Evolutionary conservation across 306 rosid genomes (phyloP), one percentile per base, ranked within the genome.

Genomic region (Cicer cuneatum): DNA sequence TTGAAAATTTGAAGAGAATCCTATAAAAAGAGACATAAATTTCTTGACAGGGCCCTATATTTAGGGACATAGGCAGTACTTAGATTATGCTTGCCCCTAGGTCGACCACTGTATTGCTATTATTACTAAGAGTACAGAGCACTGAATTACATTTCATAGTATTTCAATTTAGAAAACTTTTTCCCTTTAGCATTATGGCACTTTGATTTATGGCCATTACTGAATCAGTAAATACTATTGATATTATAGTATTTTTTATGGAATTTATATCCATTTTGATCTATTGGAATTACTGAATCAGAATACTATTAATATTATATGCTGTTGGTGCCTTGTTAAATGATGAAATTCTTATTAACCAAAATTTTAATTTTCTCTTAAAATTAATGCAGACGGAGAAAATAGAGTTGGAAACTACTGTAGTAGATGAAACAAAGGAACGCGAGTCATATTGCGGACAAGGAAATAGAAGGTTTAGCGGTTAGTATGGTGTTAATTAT

Each of bases 351-450:
- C 73, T 71, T 62, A 10, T 65, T 38, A 33, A 63, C 63, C 11
- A 40, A 75, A 29, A 66, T 45, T 78, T 85, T 45, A 57, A 56
- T 53, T 78, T 35, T 77, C 66, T 74, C 29, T 67, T 43, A 5
- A 47, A 66, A 38, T 10, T 65, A 77, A 57, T 73, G 85, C 87
- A 94, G 99, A 84, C 96, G 0, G 97, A 94, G 87, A 94, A 94
- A 86, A 92, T 94, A 81, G 98, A 94, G 90, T 78, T 94, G 87
- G 99, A 94, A 92, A 76, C 99, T 74, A 92, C 96, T 71, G 99
- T 94, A 33, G 96, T 94, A 65, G 99, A 94, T 79, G 99, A 94
- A 90, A 94, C 99, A 59, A 94, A 94, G 89, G 99, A 92, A 72
- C 97, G 97, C 2, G 97, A 94, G 73, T 90, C 97, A 72, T 94